phyloP scores from a whole-genome alignment of 306 rosid genomes.

The Sindora glabra region DNA sequence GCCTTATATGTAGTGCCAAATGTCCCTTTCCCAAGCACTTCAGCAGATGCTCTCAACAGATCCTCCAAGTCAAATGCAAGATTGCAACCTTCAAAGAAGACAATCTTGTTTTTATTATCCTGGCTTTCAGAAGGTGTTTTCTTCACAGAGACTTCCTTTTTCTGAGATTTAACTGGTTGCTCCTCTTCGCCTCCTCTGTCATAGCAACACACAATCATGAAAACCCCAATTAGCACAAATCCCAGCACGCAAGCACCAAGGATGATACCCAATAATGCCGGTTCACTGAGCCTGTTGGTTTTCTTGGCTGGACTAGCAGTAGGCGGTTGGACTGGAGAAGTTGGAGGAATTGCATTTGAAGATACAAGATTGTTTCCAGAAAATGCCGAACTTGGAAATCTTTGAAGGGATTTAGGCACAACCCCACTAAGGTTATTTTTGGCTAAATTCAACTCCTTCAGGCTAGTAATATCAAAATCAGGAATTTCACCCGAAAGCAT shows the following conservation, averaged over 20 bases:
- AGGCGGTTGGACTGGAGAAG: slow-evolving; percentile 22
- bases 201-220: slow-evolving; percentile 38
- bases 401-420: slow-evolving; percentile 54
- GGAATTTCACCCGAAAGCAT: slow-evolving; percentile 68
- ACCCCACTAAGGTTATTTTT: slow-evolving; percentile 61
- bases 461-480: slow-evolving; percentile 42
- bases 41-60: slow-evolving; percentile 86
- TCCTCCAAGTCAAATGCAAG: slow-evolving; percentile 83
- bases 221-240: slow-evolving; percentile 28
- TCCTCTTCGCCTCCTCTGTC: slow-evolving; percentile 14
- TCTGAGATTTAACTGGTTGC: slow-evolving; percentile 24
- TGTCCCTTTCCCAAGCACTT: slow-evolving; percentile 88
- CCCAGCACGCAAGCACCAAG: slow-evolving; percentile 49
- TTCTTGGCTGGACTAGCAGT: slow-evolving; percentile 27
- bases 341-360: slow-evolving; percentile 33
- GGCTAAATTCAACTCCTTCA: slow-evolving; percentile 49
- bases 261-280: slow-evolving; percentile 54
- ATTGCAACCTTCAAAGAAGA: slow-evolving; percentile 57
- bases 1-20: slow-evolving; percentile 84
- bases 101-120: slow-evolving; percentile 44
- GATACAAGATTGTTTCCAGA: slow-evolving; percentile 50
- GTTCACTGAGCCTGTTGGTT: slow-evolving; percentile 32
- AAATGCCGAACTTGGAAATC: slow-evolving; percentile 56
- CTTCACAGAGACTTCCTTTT: slow-evolving; percentile 31
- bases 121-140: slow-evolving; percentile 32